Conservation (phyloP, 208 protist species). For the Trypanosoma cruzi region DNA sequence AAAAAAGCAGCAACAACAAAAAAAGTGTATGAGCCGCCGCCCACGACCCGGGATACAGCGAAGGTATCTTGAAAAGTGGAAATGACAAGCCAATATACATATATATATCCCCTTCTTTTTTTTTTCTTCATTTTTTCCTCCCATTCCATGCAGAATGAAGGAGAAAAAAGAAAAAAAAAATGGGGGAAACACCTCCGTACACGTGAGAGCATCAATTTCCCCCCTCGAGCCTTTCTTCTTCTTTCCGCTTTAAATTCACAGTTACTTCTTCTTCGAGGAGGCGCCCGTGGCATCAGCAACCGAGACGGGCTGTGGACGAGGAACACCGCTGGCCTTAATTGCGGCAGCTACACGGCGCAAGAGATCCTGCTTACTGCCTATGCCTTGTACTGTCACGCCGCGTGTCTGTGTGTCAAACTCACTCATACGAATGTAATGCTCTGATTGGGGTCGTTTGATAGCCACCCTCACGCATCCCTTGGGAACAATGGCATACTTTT, state of each 20-base stretch:
- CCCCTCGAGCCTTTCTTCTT: neutral
- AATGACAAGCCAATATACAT: too few relatives aligned
- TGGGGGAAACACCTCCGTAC: too few relatives aligned
- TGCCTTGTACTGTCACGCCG: conserved; percentile 47
- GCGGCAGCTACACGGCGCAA: conserved; percentile 64
- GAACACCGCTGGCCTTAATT: conserved; percentile 59
- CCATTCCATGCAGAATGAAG: too few relatives aligned
- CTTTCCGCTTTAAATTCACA: neutral
- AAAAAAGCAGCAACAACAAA: too few relatives aligned
- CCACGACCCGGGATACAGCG: too few relatives aligned
- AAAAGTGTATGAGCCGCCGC: too few relatives aligned
- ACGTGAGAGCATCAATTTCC: too few relatives aligned
- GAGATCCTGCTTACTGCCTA: conserved; percentile 76
- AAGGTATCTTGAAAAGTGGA: too few relatives aligned
- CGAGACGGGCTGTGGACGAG: conserved; percentile 46
- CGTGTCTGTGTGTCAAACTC: conserved; percentile 88
- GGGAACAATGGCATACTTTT: conserved; percentile 64
- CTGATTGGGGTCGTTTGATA: conserved; percentile 69
- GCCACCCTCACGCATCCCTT: conserved; percentile 75
- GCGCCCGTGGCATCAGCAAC: conserved; percentile 35
- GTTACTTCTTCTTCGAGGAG: conserved; percentile 22
- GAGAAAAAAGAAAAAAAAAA: too few relatives aligned
- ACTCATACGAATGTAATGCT: conserved; percentile 89
- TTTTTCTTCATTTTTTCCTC: too few relatives aligned
- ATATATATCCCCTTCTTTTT: too few relatives aligned